These are phyloP conservation scores for Penicillium sp. DNA, from an alignment of 2,329 filamentous ascomycete species.

Conservation along the genomic window DNA sequence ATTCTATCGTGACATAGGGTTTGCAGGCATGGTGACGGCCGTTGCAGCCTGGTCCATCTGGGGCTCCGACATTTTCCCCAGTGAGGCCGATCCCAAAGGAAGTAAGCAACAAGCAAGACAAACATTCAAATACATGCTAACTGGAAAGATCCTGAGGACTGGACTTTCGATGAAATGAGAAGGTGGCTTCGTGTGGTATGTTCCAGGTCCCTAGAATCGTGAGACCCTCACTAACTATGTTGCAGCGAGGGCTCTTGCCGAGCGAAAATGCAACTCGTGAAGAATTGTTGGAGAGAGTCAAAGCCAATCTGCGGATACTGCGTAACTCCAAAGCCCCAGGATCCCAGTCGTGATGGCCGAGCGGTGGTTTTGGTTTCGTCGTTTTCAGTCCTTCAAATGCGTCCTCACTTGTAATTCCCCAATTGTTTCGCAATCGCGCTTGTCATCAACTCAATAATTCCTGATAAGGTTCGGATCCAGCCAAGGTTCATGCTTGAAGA, in stretches of 20 bases:
- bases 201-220: conserved; percentile 14
- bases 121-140: conserved; percentile 9
- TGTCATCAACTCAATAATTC: background rate
- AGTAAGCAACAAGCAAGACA: conserved; percentile 44
- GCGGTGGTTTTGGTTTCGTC: background rate
- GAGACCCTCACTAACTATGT: conserved; percentile 3
- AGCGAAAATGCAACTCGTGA: conserved; percentile 60
- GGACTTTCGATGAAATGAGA: conserved; percentile 78
- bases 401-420: background rate
- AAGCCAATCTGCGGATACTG: conserved; percentile 63
- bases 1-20: conserved; percentile 55
- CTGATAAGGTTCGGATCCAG: background rate
- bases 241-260: conserved; percentile 65
- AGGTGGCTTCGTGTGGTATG: conserved; percentile 80
- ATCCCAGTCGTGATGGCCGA: conserved; percentile 8
- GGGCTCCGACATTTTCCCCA: conserved; percentile 81
- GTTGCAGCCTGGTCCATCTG: conserved; percentile 83
- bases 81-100: conserved; percentile 73
- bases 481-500: background rate
- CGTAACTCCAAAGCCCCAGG: conserved; percentile 21
- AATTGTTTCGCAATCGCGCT: background rate
- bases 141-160: conserved; percentile 61
- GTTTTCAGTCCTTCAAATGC: background rate
- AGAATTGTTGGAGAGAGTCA: conserved; percentile 68
- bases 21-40: conserved; percentile 77